Evolutionary conservation across 306 rosid species (phyloP).

Genomic region (Rosa persica): DNA sequence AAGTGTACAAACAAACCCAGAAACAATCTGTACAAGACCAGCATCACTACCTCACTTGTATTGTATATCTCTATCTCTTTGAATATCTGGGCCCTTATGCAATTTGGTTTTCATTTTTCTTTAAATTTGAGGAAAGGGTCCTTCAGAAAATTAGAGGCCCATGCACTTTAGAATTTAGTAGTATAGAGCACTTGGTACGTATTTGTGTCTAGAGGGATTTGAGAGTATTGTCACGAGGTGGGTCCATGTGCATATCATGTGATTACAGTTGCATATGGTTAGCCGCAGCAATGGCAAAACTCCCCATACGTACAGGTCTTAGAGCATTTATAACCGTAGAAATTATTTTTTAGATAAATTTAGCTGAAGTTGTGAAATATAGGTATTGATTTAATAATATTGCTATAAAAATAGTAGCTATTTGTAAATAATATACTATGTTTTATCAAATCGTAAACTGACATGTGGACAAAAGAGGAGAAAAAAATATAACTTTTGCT

Average conservation of each 20-base stretch:
- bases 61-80: not conserved
- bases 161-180: not conserved
- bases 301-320: too few relatives aligned
- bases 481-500: too few relatives aligned
- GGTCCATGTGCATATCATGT: not conserved
- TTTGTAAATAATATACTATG: too few relatives aligned
- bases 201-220: not conserved
- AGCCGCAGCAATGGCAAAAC: not conserved
- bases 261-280: constrained; percentile 3
- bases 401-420: too few relatives aligned
- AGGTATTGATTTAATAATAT: too few relatives aligned
- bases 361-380: too few relatives aligned
- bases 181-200: not conserved
- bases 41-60: not conserved
- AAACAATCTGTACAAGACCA: not conserved
- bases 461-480: too few relatives aligned
- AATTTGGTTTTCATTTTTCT: not conserved
- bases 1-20: constrained; percentile 14
- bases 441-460: too few relatives aligned
- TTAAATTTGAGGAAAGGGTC: not conserved
- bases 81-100: not conserved
- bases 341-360: too few relatives aligned
- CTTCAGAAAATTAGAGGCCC: not conserved
- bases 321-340: too few relatives aligned
- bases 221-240: not conserved